Base-by-base conservation (phyloP, 352 stramenopile species). In the Pythium guiyangense region DNA sequence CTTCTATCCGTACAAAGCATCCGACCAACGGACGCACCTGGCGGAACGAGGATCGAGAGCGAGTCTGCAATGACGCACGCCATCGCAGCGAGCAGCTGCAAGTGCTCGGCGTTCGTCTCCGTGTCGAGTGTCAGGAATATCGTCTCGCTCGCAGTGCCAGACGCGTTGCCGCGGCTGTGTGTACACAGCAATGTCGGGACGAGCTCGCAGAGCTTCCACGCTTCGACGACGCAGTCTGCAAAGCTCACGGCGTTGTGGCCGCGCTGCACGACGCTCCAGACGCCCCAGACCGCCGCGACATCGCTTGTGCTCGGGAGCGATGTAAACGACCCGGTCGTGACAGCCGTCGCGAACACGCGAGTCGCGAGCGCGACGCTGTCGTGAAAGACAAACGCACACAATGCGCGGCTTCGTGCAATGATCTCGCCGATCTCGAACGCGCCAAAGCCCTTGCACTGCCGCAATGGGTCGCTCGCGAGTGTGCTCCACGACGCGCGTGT, bases 21-120 rank as follows among this genome's bases (percentile, higher is more conserved):
- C 6, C 31, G 31, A 37, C 8, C 6, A 10, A 39, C n/a, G 8
- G 3, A 34, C 53, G 49, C n/a, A 79, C 70, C 52, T 60, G 52
- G 34, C n/a, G 70, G 70, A n/a, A 71, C 26, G 1, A 17, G 6
- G 6, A 74, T 52, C 12, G 45, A 39, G 0, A 73, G 44, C 12
- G 70, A 79, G 9, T 54, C 26, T 10, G 67, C 64, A 26, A 79
- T 63, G 47, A 74, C 67, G 37, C 67, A 73, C 4, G 67, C 70
- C 17, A 58, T 64, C 6, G 64, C 57, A 0, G 62, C 59, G 29
- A 79, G 42, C 3, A 79, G 49, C 26, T 67, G 59, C n/a, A 54
- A n/a, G 3, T 74, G 62, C 9, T 72, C 55, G 0, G 45, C 22
- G n/a, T 68, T 55, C 10, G 50, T 37, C 25, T 43, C 14, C 0